Evolutionary conservation across 768 basidiomycete species (phyloP).

Genomic region (Lactarius deliciosus): DNA sequence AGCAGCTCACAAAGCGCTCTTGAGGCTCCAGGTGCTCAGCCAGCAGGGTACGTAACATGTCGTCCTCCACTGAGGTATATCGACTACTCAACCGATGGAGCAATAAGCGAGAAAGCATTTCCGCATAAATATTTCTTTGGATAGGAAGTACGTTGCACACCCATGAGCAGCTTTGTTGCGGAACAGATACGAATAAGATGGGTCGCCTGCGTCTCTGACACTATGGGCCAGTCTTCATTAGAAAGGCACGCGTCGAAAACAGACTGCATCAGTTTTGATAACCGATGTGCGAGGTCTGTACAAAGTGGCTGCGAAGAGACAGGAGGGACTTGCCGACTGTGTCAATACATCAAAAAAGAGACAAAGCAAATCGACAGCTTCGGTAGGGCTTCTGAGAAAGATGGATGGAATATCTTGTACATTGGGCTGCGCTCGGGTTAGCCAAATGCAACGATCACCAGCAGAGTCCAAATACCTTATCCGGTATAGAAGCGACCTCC

Average conservation of each 20-base stretch:
- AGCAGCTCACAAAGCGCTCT: conserved; percentile 14
- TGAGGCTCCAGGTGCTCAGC: not conserved
- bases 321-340: conserved; percentile 42
- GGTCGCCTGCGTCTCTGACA: conserved; percentile 38
- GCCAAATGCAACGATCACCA: not conserved
- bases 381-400: conserved; percentile 37
- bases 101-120: conserved; percentile 26
- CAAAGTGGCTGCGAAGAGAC: conserved; percentile 51
- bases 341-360: conserved; percentile 47
- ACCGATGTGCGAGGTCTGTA: conserved; percentile 45
- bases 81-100: conserved; percentile 19
- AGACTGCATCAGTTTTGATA: conserved; percentile 41
- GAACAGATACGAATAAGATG: conserved; percentile 44
- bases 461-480: conserved; percentile 13
- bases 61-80: conserved; percentile 16
- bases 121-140: conserved; percentile 9
- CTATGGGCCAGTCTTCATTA: conserved; percentile 38
- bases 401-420: conserved; percentile 31
- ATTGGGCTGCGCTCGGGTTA: conserved; percentile 9
- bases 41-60: conserved; percentile 14
- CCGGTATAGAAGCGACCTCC: conserved; percentile 20
- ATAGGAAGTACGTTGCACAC: not conserved
- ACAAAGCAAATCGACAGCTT: conserved; percentile 48
- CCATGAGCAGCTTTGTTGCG: conserved; percentile 27
- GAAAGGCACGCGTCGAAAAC: conserved; percentile 48